Percentiles rank a stretch among this genome's conserved stretches.
phyloP scores from a whole-genome alignment of 2,329 filamentous ascomycete species.

The Dothidotthia symphoricarpi region DNA sequence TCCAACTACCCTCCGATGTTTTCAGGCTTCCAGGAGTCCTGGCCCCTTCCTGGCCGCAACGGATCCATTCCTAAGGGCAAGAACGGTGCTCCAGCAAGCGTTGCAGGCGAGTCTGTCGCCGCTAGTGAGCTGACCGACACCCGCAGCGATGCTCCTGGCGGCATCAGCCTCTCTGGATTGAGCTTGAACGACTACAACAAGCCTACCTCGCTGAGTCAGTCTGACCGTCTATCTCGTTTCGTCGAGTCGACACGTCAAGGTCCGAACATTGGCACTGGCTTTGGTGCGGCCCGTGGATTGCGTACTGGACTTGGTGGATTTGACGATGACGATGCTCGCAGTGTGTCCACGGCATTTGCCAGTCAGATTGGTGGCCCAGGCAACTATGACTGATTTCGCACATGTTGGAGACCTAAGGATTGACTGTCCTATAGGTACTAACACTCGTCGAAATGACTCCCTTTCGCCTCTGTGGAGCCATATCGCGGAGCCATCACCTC shows the following conservation, averaged over 20 bases:
- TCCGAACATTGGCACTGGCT: conserved; percentile 41
- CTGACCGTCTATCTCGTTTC: conserved; percentile 89
- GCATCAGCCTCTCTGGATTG: conserved; percentile 83
- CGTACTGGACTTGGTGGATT: conserved; percentile 46
- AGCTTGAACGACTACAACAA: conserved; percentile 70
- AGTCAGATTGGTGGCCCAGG: conserved; percentile 80
- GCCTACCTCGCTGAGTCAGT: conserved; percentile 73
- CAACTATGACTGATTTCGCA: conserved; percentile 54
- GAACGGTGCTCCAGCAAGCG: conserved; percentile 64
- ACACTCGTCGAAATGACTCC: no score
- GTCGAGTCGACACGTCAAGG: conserved; percentile 79
- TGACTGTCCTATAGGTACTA: no score
- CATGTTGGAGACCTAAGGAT: no score
- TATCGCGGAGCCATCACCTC: no score
- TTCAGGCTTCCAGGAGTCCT: conserved; percentile 84
- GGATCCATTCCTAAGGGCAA: conserved; percentile 63
- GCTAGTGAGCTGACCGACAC: conserved; percentile 88
- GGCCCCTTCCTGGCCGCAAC: conserved; percentile 79
- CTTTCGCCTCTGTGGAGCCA: no score
- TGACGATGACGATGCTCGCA: conserved; percentile 90
- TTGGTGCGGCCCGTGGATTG: conserved; percentile 45
- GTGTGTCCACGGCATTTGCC: conserved; percentile 92
- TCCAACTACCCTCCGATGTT: conserved; percentile 94
- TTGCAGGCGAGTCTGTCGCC: conserved; percentile 89
- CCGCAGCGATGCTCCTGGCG: conserved; percentile 74